Conservation (phyloP, 2,329 filamentous ascomycete species). For the Dactylellina drechsleri region DNA sequence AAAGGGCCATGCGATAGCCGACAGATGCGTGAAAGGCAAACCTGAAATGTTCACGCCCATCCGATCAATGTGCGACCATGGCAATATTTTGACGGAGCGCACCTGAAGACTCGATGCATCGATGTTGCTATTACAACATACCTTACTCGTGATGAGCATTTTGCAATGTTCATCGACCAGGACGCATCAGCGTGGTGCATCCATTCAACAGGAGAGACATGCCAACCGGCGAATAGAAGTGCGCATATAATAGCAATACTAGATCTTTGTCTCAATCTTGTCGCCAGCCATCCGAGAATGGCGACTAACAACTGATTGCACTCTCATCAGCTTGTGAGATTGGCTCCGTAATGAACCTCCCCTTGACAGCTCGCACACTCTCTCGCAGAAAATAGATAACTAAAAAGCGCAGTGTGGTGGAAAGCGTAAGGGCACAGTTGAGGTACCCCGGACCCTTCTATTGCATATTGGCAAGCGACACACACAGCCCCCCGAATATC, state of each 20-base stretch:
- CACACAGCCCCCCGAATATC: constrained; percentile 28
- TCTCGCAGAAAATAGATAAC: no score
- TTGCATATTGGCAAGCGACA: no score
- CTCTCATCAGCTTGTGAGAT: constrained; percentile 17
- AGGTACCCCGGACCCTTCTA: no score
- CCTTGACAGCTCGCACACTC: neutral
- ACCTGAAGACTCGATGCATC: no score
- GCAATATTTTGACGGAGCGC: no score
- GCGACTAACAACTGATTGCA: neutral
- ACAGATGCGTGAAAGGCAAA: no score
- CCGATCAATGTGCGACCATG: neutral
- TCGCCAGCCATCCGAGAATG: no score
- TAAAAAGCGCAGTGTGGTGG: no score
- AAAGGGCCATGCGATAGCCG: neutral
- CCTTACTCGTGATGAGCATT: neutral
- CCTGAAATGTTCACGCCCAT: neutral
- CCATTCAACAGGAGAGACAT: neutral
- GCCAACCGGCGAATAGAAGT: neutral
- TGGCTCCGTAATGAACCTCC: neutral
- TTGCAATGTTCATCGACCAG: constrained; percentile 5
- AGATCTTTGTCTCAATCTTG: no score
- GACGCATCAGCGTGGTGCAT: neutral
- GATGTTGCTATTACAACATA: no score
- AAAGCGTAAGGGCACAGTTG: no score
- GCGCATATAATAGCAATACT: neutral